phyloP scores from a whole-genome alignment of 2,329 filamentous ascomycete species.

The Hypoxylon sp. region DNA sequence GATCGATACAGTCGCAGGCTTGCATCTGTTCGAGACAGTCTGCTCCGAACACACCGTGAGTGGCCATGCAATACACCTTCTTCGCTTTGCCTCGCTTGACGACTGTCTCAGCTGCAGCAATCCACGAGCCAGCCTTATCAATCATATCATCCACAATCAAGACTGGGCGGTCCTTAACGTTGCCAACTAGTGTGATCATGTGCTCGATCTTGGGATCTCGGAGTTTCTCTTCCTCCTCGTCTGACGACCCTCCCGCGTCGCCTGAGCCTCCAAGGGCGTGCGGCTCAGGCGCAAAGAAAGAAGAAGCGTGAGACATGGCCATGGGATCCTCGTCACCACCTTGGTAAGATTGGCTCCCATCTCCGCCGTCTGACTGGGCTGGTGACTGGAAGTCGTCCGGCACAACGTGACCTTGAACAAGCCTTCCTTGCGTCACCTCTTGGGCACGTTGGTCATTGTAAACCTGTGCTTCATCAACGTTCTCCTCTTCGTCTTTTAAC shows the following conservation, averaged over 20 bases:
- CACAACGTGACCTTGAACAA: constrained; percentile 95
- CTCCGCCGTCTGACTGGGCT: constrained; percentile 63
- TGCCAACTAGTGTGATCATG: constrained; percentile 97
- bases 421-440: constrained; percentile 90
- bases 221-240: constrained; percentile 94
- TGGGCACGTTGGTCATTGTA: constrained; percentile 86
- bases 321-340: constrained; percentile 81
- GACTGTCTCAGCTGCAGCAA: constrained; percentile 95
- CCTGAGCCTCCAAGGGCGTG: constrained; percentile 86
- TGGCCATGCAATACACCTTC: constrained; percentile 97
- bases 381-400: constrained; percentile 93
- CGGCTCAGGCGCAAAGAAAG: constrained; percentile 79
- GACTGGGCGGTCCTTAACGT: constrained; percentile 89
- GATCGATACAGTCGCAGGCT: constrained; percentile 91
- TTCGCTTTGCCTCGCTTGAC: constrained; percentile 93
- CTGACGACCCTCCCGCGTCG: constrained; percentile 85
- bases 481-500: constrained; percentile 57
- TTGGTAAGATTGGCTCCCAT: constrained; percentile 67
- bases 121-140: constrained; percentile 96
- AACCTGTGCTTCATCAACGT: constrained; percentile 58
- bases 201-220: constrained; percentile 87
- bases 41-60: constrained; percentile 92
- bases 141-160: constrained; percentile 99
- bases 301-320: constrained; percentile 83
- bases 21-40: constrained; percentile 92